Conservation (phyloP, 331 rosid genomes). For the Malus hybrid region DNA sequence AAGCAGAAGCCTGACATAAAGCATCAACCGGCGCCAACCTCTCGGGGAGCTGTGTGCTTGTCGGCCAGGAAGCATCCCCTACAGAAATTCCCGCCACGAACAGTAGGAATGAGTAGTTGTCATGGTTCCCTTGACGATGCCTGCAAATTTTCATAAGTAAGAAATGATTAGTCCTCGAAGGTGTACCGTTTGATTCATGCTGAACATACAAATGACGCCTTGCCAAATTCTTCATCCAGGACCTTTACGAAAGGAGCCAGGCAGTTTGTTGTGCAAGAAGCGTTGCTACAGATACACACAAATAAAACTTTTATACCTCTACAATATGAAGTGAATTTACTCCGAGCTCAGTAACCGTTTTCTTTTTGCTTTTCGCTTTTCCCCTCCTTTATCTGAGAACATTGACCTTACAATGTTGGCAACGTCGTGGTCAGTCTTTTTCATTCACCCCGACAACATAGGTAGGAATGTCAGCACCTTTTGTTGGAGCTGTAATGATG, state of each 20-base stretch:
- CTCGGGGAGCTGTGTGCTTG: no score
- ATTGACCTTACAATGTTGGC: constrained; percentile 72
- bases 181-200: background rate
- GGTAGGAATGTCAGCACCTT: constrained; percentile 97
- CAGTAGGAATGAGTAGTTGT: constrained; percentile 97
- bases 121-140: constrained; percentile 98
- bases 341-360: background rate
- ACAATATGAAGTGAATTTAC: background rate
- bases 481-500: constrained; percentile 95
- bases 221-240: constrained; percentile 88
- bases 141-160: constrained; percentile 33
- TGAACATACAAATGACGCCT: constrained; percentile 15
- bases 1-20: no score
- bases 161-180: background rate
- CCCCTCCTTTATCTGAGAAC: background rate
- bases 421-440: constrained; percentile 56
- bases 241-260: constrained; percentile 94
- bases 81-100: no score
- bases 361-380: background rate
- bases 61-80: no score
- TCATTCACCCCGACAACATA: constrained; percentile 90
- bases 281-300: constrained; percentile 52
- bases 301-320: background rate
- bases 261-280: constrained; percentile 96
- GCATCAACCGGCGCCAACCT: no score